phyloP scores from a whole-genome alignment of 805 yeast species.

The Saccharomycopsis capsularis region DNA sequence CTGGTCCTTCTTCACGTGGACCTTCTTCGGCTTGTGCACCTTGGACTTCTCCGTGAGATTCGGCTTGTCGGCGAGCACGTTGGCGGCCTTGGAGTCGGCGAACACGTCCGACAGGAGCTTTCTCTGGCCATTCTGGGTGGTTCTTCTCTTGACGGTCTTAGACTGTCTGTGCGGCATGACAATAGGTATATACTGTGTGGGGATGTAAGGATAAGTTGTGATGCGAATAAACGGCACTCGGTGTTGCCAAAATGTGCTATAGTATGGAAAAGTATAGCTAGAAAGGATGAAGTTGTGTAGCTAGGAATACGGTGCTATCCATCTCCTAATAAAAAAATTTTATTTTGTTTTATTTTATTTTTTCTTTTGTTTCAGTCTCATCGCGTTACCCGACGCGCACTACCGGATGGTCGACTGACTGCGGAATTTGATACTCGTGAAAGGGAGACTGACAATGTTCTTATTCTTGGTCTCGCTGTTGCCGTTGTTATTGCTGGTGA shows the following conservation, averaged over 20 bases:
- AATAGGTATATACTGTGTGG: neutral
- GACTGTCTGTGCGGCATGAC: conserved; percentile 54
- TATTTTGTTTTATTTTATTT: too few species aligned
- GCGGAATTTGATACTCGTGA: conserved; percentile 12
- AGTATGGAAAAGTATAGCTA: too few species aligned
- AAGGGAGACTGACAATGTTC: conserved; percentile 11
- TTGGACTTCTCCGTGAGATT: conserved; percentile 54
- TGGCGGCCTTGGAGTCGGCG: conserved; percentile 62
- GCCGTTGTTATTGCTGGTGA: neutral
- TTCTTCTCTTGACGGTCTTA: conserved; percentile 50
- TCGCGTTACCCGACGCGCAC: conserved; percentile 1
- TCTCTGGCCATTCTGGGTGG: conserved; percentile 46
- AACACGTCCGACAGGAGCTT: conserved; percentile 59
- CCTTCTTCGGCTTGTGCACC: conserved; percentile 42
- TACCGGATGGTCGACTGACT: conserved; percentile 17
- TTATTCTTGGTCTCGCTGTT: neutral
- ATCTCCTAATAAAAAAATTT: too few species aligned
- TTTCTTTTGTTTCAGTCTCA: too few species aligned
- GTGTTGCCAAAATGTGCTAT: too few species aligned
- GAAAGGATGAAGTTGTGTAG: too few species aligned
- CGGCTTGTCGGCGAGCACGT: conserved; percentile 49
- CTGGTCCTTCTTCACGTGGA: conserved; percentile 57
- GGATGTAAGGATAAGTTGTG: too few species aligned
- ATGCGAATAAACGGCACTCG: too few species aligned
- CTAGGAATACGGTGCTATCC: too few species aligned